A percentile compares a stretch with the other conserved stretches of the same genome.
phyloP scores from a whole-genome alignment of 73 alveolate genomes.

The Uronychia setigera region DNA sequence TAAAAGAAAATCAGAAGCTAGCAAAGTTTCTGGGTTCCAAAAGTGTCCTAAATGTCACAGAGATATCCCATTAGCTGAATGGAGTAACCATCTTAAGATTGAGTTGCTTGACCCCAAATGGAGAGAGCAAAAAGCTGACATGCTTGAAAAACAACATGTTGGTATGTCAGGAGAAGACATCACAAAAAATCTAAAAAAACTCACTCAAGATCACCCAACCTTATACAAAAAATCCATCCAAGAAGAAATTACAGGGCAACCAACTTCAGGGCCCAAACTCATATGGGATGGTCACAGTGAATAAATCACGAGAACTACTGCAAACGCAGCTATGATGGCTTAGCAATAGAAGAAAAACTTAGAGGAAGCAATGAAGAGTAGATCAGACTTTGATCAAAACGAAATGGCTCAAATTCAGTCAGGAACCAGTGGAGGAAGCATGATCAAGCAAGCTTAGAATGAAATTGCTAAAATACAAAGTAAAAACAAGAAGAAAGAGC shows the following conservation, averaged over 20 bases:
- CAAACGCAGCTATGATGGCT: conserved; percentile 81
- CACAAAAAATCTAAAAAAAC: conserved; percentile 63
- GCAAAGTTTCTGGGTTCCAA: conserved; percentile 66
- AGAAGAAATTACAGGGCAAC: conserved; percentile 56
- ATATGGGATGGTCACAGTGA: conserved; percentile 80
- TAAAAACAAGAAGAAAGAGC: background rate
- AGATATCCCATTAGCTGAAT: conserved; percentile 80
- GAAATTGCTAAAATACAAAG: background rate
- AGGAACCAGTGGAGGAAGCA: too few species aligned
- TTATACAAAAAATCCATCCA: conserved; percentile 61
- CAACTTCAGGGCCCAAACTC: conserved; percentile 55
- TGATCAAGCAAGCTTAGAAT: background rate
- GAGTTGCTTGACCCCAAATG: conserved; percentile 96
- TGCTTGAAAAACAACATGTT: conserved; percentile 61
- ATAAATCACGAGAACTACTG: conserved; percentile 82
- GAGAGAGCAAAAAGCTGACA: conserved; percentile 78
- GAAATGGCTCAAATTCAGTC: conserved; percentile 16
- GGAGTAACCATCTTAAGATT: conserved; percentile 88
- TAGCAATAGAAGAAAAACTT: conserved; percentile 72
- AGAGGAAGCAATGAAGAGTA: conserved; percentile 58
- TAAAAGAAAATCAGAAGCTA: conserved; percentile 69
- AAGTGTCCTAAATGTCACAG: conserved; percentile 93
- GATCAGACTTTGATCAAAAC: conserved; percentile 3
- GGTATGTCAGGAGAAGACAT: conserved; percentile 78
- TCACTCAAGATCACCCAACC: conserved; percentile 74